Conservation (phyloP, 768 basidiomycete genomes). For the Collybia mongolica region DNA sequence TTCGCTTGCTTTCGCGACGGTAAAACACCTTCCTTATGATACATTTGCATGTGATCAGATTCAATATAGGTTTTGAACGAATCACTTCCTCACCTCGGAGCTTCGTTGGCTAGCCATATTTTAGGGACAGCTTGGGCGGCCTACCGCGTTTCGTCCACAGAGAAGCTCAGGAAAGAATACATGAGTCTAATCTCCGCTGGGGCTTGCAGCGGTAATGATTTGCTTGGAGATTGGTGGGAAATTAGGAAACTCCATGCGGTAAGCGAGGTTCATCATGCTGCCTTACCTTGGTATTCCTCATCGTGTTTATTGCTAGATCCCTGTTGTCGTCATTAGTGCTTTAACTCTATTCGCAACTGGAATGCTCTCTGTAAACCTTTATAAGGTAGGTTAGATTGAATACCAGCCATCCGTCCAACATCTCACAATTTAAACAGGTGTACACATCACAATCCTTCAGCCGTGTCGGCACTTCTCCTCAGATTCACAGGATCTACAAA, state of each 20-base stretch:
- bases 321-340: constrained; percentile 37
- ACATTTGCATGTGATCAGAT: not conserved
- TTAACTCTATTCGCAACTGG: constrained; percentile 33
- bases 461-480: constrained; percentile 45
- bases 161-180: constrained; percentile 29
- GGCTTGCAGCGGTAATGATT: constrained; percentile 37
- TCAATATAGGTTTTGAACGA: constrained; percentile 43
- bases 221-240: constrained; percentile 44
- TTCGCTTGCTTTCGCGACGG: constrained; percentile 42
- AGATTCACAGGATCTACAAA: constrained; percentile 46
- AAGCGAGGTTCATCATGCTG: constrained; percentile 13
- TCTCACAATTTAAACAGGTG: constrained; percentile 23
- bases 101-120: constrained; percentile 43
- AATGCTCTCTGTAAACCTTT: constrained; percentile 40
- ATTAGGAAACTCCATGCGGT: constrained; percentile 33
- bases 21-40: constrained; percentile 19
- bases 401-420: not conserved
- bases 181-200: constrained; percentile 30
- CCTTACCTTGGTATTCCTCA: not conserved
- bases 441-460: constrained; percentile 46
- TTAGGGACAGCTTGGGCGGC: constrained; percentile 47
- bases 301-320: constrained; percentile 25
- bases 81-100: constrained; percentile 50
- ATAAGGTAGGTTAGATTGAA: constrained; percentile 29
- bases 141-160: constrained; percentile 36